Evolutionary conservation across 2,329 filamentous ascomycete species (phyloP).

Genomic region (Fusarium tanahbumbuense): DNA sequence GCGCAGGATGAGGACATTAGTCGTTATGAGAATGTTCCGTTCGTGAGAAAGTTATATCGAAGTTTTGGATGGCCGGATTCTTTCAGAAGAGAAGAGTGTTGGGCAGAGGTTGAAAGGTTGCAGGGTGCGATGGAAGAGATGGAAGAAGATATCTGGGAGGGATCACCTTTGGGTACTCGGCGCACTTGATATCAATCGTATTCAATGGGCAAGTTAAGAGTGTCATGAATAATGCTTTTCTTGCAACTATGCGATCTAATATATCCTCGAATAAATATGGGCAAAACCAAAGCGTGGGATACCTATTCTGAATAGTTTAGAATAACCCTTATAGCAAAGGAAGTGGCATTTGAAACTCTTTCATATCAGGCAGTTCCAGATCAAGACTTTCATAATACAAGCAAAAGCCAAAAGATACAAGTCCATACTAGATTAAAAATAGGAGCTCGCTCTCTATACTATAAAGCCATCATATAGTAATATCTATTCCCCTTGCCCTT

Average conservation of each 20-base stretch:
- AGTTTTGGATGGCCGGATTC: background rate
- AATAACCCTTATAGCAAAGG: too few species aligned
- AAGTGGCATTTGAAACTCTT: too few species aligned
- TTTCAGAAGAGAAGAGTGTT: background rate
- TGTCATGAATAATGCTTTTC: too few species aligned
- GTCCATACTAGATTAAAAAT: background rate
- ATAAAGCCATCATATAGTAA: slow-evolving; percentile 1
- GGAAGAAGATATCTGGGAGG: background rate
- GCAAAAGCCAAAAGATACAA: background rate
- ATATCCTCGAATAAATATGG: too few species aligned
- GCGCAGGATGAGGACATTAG: background rate
- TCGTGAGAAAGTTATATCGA: background rate
- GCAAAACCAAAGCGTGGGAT: too few species aligned
- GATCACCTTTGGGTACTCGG: background rate
- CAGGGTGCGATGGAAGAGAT: background rate
- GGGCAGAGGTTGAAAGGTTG: background rate
- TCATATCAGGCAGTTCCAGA: too few species aligned
- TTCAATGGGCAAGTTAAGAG: too few species aligned
- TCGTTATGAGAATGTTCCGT: background rate
- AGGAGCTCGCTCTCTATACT: background rate
- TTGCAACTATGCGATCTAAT: too few species aligned
- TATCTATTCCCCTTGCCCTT: slow-evolving; percentile 8
- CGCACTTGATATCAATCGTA: too few species aligned
- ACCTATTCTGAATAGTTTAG: too few species aligned
- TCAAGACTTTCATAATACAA: too few species aligned